Percentiles rank a stretch among this genome's conserved stretches.
Evolutionary conservation across 2,329 filamentous ascomycete species (phyloP).

Genomic region (Lojkania enalia): DNA sequence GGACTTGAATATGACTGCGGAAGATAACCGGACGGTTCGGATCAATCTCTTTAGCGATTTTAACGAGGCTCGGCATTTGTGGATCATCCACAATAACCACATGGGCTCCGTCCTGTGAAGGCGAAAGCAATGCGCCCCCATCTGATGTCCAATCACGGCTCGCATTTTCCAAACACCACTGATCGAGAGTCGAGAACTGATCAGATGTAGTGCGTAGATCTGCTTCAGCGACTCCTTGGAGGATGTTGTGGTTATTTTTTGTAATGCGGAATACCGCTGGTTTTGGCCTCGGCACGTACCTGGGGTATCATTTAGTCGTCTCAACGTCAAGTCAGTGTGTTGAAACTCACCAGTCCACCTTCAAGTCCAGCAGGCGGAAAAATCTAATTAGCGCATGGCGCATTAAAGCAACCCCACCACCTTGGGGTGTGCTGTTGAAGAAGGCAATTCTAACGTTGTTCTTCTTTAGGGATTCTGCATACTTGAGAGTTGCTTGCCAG

Average conservation of each 20-base stretch:
- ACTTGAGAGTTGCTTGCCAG: constrained; percentile 68
- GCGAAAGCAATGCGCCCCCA: constrained; percentile 67
- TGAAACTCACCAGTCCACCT: constrained; percentile 69
- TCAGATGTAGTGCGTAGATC: constrained; percentile 66
- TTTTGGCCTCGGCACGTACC: constrained; percentile 75
- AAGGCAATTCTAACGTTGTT: constrained; percentile 72
- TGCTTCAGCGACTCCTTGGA: constrained; percentile 73
- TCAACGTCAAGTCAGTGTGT: background rate
- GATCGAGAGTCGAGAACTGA: constrained; percentile 64
- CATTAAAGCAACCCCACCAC: constrained; percentile 83
- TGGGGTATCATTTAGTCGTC: constrained; percentile 28
- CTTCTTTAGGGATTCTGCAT: constrained; percentile 63
- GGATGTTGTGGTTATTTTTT: constrained; percentile 86
- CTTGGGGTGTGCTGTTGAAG: constrained; percentile 79
- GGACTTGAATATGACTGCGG: constrained; percentile 81
- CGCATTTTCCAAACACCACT: constrained; percentile 76
- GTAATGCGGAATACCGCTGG: constrained; percentile 81
- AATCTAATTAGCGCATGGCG: constrained; percentile 76
- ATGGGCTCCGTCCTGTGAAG: constrained; percentile 72
- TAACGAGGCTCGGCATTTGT: constrained; percentile 80
- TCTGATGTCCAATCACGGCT: constrained; percentile 72
- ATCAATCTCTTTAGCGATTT: constrained; percentile 70
- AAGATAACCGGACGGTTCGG: constrained; percentile 78
- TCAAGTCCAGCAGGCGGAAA: constrained; percentile 65
- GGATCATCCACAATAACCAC: constrained; percentile 80